Evolutionary conservation across 1,284 basidiomycete genomes (phyloP), one percentile per base, ranked within the genome.

Genomic region (Pseudozyma sp.): DNA sequence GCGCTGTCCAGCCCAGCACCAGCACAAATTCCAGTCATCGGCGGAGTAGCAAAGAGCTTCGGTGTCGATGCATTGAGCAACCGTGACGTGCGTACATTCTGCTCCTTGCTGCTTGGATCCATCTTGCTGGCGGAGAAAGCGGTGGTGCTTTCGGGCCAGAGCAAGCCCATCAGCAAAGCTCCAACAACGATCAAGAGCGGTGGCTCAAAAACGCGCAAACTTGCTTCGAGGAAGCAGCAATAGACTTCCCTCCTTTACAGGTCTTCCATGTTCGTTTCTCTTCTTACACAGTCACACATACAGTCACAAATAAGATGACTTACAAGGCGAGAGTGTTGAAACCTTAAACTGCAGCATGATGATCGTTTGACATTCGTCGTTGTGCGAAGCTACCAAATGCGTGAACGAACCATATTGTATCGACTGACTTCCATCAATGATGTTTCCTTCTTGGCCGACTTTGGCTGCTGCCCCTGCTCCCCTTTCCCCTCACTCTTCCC

Each of bases 341-440:
- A 31, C 25, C 3, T 3, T 31, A 31, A 31, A 31, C 3, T 31
- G 25, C 25, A 31, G 25, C 25, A 25, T 53, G 53, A 31, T 19
- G 42, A n/a, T 7, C 38, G 34, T 18, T 11, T 31, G 14, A 11
- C 31, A 42, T 42, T 31, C 25, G 25, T 31, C 25, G 25, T 31
- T 31, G 25, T 31, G 25, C 34, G 8, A 19, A 18, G 25, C 56
- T 58, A 83, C 81, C 81, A 84, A 43, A 84, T 78, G 40, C 82
- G 72, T 19, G 77, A 80, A 10, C 80, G 77, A 12, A 80, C 75
- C 67, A 84, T 80, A n/a, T 78, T 69, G 49, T 83, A 84, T 14
- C 83, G 77, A 49, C 76, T 73, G 49, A 84, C 79, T 44, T 84
- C 83, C 66, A 82, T 75, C 13, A 84, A 55, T 38, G 69, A 74